A percentile compares a stretch with the other conserved stretches of the same genome.
Evolutionary conservation across 1,284 basidiomycete genomes (phyloP).

Genomic region (Malassezia yamatoensis): DNA sequence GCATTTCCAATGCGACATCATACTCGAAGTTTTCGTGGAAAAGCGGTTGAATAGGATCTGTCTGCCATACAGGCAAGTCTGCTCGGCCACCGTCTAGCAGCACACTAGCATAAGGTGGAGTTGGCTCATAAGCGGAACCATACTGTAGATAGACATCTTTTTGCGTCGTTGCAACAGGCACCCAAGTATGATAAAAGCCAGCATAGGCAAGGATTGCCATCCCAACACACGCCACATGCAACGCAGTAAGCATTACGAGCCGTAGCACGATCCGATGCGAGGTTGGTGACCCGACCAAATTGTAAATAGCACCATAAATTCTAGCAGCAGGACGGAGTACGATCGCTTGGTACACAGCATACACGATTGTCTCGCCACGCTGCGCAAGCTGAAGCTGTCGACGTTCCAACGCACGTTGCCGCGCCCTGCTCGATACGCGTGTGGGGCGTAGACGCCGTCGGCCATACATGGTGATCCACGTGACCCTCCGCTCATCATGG

Average conservation of each 20-base stretch:
- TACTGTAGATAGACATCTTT: conserved; percentile 33
- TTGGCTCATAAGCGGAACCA: conserved; percentile 3
- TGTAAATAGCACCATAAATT: background rate
- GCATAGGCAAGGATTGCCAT: conserved; percentile 38
- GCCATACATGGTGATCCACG: conserved; percentile 1
- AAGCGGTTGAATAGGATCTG: conserved; percentile 17
- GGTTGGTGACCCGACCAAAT: conserved; percentile 30
- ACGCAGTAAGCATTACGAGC: conserved; percentile 28
- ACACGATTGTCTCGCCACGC: background rate
- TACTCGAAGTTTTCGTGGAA: conserved; percentile 42
- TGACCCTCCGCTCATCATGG: conserved; percentile 7
- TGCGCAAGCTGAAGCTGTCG: background rate
- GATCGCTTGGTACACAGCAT: background rate
- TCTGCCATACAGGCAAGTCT: conserved; percentile 19
- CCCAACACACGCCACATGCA: conserved; percentile 31
- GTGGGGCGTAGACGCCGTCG: background rate
- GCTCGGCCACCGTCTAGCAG: conserved; percentile 15
- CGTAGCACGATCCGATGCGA: conserved; percentile 42
- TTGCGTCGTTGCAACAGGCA: conserved; percentile 31
- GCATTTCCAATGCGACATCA: conserved; percentile 40
- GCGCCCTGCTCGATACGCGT: background rate
- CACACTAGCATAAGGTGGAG: conserved; percentile 18
- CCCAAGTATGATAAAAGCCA: conserved; percentile 45
- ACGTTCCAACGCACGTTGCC: background rate
- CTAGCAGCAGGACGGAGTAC: background rate